These are phyloP conservation scores for Podospora australis DNA, from an alignment of 495 filamentous ascomycete species.

Conservation along the genomic window DNA sequence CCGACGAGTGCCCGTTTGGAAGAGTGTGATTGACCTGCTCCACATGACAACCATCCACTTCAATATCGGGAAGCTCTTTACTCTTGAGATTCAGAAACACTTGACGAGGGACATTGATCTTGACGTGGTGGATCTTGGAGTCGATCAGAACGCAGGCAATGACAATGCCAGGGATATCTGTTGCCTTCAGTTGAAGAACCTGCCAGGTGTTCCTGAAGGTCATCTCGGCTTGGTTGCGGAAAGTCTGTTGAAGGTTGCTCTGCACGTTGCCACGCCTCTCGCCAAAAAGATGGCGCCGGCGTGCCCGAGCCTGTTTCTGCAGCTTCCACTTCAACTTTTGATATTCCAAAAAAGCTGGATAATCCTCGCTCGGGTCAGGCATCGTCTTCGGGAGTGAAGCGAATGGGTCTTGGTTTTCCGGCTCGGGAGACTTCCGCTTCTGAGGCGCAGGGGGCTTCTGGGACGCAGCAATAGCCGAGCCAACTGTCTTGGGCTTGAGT, in stretches of 20 bases:
- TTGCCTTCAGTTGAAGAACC: constrained; percentile 76
- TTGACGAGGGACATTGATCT: constrained; percentile 80
- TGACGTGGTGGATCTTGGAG: constrained; percentile 78
- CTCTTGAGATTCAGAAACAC: constrained; percentile 88
- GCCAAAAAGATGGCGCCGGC: constrained; percentile 87
- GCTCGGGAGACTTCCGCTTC: constrained; percentile 76
- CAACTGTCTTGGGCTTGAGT: constrained; percentile 64
- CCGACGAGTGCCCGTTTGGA: constrained; percentile 90
- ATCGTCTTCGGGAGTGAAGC: constrained; percentile 76
- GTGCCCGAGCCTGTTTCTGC: constrained; percentile 83
- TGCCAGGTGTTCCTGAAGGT: constrained; percentile 92
- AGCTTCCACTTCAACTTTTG: constrained; percentile 99
- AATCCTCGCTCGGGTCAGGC: constrained; percentile 83
- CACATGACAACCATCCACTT: constrained; percentile 77
- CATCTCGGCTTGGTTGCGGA: constrained; percentile 83
- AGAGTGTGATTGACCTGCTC: constrained; percentile 89
- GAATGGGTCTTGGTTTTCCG: constrained; percentile 68
- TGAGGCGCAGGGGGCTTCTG: constrained; percentile 44
- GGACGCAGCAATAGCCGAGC: constrained; percentile 44
- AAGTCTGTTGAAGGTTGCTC: constrained; percentile 76
- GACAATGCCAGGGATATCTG: constrained; percentile 77
- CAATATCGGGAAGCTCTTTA: constrained; percentile 79
- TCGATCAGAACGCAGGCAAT: constrained; percentile 89
- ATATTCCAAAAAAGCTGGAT: constrained; percentile 82
- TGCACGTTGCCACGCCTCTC: constrained; percentile 62